Evolutionary conservation across 2,329 filamentous ascomycete species (phyloP).

Genomic region (Trichophyton simii): DNA sequence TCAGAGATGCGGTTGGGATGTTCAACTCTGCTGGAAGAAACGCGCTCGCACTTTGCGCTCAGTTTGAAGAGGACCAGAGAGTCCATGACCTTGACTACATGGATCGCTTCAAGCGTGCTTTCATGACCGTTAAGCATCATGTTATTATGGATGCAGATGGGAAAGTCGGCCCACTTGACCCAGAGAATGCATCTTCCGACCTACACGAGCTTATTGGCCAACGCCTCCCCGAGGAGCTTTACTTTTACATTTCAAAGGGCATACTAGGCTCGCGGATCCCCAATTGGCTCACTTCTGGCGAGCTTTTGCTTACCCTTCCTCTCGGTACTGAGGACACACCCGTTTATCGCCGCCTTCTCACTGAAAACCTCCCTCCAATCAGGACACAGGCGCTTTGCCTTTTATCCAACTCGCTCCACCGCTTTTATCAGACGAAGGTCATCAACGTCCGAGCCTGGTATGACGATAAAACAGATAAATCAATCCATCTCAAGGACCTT

Average conservation of each 20-base stretch:
- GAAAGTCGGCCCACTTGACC: slow-evolving; percentile 60
- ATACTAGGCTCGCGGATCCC: slow-evolving; percentile 67
- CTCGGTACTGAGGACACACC: slow-evolving; percentile 68
- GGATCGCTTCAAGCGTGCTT: slow-evolving; percentile 74
- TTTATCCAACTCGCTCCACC: slow-evolving; percentile 64
- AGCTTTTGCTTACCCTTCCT: slow-evolving; percentile 68
- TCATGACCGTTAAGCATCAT: slow-evolving; percentile 76
- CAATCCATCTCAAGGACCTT: slow-evolving; percentile 50
- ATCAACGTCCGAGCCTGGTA: slow-evolving; percentile 73
- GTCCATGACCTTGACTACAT: slow-evolving; percentile 62
- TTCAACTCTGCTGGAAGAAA: slow-evolving; percentile 54
- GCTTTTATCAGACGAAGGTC: slow-evolving; percentile 69
- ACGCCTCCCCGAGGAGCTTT: slow-evolving; percentile 76
- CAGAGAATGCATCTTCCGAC: slow-evolving; percentile 62
- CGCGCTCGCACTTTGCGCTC: slow-evolving; percentile 60
- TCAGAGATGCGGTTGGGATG: slow-evolving; percentile 67
- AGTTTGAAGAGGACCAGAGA: slow-evolving; percentile 67
- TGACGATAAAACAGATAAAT: slow-evolving; percentile 51
- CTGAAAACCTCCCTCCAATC: slow-evolving; percentile 58
- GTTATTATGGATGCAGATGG: slow-evolving; percentile 69
- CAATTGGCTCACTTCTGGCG: slow-evolving; percentile 67
- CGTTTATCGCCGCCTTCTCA: slow-evolving; percentile 70
- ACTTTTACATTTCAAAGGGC: slow-evolving; percentile 76
- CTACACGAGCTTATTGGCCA: slow-evolving; percentile 85
- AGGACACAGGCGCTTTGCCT: slow-evolving; percentile 67